Evolutionary conservation across 2,329 filamentous ascomycete species (phyloP).

Genomic region (Botryosphaeria dothidea): DNA sequence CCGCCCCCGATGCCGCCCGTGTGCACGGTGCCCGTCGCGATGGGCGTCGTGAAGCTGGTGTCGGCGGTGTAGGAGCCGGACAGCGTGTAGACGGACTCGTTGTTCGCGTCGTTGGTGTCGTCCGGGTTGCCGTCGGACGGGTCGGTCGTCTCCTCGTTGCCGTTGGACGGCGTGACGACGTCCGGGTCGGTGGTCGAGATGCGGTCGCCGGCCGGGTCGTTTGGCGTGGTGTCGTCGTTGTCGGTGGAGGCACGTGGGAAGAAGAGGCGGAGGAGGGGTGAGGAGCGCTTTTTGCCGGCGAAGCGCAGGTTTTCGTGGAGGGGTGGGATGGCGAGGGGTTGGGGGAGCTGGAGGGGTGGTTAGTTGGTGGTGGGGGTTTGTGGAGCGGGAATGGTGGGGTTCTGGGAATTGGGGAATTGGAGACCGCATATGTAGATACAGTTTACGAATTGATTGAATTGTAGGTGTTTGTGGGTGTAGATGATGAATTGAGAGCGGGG

Average conservation of each 20-base stretch:
- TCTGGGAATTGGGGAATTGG: background rate
- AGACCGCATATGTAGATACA: no score
- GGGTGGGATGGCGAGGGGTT: background rate
- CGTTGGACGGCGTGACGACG: background rate
- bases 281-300: background rate
- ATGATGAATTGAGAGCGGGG: background rate
- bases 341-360: background rate
- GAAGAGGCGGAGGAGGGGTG: background rate
- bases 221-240: background rate
- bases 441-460: no score
- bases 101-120: background rate
- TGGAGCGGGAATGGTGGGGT: background rate
- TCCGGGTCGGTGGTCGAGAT: background rate
- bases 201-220: background rate
- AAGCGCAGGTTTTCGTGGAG: background rate
- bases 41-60: background rate
- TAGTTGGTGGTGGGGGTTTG: background rate
- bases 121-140: background rate
- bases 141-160: background rate
- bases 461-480: background rate
- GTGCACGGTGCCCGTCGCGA: slow-evolving; percentile 5
- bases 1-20: slow-evolving; percentile 2
- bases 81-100: background rate
- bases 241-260: background rate
- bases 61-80: background rate